Percentiles rank a stretch among this genome's conserved stretches.
Conservation (phyloP, 495 filamentous ascomycete species). For the Penicillium antarcticum region DNA sequence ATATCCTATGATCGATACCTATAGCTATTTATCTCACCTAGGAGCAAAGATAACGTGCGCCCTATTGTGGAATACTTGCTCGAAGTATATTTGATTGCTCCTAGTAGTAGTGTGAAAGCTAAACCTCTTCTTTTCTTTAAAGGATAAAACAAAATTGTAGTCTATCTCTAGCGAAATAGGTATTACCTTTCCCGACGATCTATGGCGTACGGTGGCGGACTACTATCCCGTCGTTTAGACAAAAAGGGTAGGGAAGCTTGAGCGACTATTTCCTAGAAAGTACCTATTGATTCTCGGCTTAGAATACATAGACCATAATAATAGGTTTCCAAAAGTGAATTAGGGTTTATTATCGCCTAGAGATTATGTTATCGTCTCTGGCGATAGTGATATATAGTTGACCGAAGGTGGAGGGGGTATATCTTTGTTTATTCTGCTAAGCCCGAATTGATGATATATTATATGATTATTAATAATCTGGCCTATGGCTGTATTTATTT, state of each 20-base stretch:
- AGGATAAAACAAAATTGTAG: not conserved
- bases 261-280: not conserved
- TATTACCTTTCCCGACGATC: not conserved
- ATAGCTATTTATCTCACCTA: not conserved
- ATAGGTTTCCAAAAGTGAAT: not conserved
- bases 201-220: not conserved
- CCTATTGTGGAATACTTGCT: not conserved
- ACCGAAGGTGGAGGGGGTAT: not conserved
- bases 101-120: not conserved
- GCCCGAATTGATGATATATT: not conserved
- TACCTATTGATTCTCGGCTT: not conserved
- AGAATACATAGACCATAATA: not conserved
- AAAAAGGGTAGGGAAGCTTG: not conserved
- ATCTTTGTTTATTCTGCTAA: not conserved
- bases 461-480: not conserved
- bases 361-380: not conserved
- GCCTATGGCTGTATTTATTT: too few relatives aligned
- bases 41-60: not conserved
- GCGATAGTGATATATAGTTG: not conserved
- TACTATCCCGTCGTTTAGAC: not conserved
- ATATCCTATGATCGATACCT: not conserved
- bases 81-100: not conserved
- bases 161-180: not conserved
- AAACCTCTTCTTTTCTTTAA: not conserved
- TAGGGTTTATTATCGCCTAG: not conserved